Evolutionary conservation across 805 yeast genomes (phyloP), one percentile per base, ranked within the genome.

Genomic region (Nakazawaea populi): DNA sequence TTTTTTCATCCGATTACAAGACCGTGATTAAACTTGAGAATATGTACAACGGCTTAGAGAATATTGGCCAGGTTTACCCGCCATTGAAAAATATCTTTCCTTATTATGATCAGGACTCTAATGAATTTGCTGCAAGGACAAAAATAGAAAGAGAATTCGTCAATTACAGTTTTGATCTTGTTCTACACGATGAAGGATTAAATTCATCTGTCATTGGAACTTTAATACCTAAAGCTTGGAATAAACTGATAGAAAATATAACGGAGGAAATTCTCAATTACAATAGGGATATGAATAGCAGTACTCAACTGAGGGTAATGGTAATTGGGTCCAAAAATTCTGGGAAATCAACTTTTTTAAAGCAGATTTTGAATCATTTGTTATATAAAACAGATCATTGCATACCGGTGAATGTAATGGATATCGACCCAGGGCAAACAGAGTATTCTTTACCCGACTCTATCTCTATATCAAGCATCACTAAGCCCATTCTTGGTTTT

Each of bases 361-460:
- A 80, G 54, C 54, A 79, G 2, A 61, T 89, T 5, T 50, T 79
- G 4, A 86, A 87, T 57, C 67, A 67, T 27, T 56, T 81, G 1
- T 59, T 79, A 4, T 51, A 59, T 6, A 59, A 63, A 4, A 38
- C 48, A 0, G 56, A 57, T 1, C 42, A 56, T 5, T 52, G 57
- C 1, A 51, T 61, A 0, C 61, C 68, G 0, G 66, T 83, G 3
- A 72, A 76, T 24, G 76, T 82, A 38, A 56, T 91, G 40, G 97
- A 91, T 58, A 62, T 89, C 1, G 98, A 91, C 61, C 96, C 97
- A 0, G 96, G 96, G 0, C 96, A 90, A 61, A 82, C 96, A 0
- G 95, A 87, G 58, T 82, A 75, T 55, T 81, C 90, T 0, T 70
- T 71, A 7, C 94, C 96, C 0, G 90, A 85, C 34, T 77, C 85